phyloP scores from a whole-genome alignment of 805 yeast genomes.

The Starmerella floricola region DNA sequence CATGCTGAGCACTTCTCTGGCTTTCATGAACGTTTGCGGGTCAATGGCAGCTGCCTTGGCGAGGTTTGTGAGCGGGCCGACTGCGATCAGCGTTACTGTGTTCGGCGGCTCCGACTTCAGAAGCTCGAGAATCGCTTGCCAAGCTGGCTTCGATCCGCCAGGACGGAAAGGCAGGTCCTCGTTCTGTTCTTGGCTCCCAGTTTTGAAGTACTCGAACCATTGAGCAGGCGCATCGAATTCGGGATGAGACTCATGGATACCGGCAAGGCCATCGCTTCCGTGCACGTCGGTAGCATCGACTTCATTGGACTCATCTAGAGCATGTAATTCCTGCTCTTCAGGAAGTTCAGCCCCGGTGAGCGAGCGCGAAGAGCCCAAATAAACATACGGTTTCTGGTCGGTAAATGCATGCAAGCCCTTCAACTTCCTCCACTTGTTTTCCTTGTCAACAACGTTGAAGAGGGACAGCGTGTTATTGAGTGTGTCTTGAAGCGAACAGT shows the following conservation, averaged over 20 bases:
- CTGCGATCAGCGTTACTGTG: constrained; percentile 31
- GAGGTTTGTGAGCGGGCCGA: constrained; percentile 34
- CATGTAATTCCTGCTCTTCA: constrained; percentile 17
- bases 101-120: constrained; percentile 28
- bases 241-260: constrained; percentile 29
- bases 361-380: constrained; percentile 27
- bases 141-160: constrained; percentile 24
- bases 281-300: constrained; percentile 33
- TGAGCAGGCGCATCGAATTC: constrained; percentile 27
- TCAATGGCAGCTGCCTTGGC: constrained; percentile 33
- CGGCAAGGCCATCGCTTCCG: constrained; percentile 34
- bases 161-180: constrained; percentile 26
- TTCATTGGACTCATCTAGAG: constrained; percentile 4
- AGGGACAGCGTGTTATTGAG: constrained; percentile 29
- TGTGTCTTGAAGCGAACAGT: constrained; percentile 29
- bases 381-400: constrained; percentile 27
- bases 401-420: constrained; percentile 21
- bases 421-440: constrained; percentile 23
- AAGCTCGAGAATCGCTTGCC: constrained; percentile 30
- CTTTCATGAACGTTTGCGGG: constrained; percentile 29
- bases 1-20: constrained; percentile 31
- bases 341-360: constrained; percentile 8
- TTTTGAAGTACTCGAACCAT: constrained; percentile 25
- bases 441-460: constrained; percentile 29
- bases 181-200: background rate